Evolutionary conservation across 331 rosid species (phyloP).

Genomic region (Rosa hybrid): DNA sequence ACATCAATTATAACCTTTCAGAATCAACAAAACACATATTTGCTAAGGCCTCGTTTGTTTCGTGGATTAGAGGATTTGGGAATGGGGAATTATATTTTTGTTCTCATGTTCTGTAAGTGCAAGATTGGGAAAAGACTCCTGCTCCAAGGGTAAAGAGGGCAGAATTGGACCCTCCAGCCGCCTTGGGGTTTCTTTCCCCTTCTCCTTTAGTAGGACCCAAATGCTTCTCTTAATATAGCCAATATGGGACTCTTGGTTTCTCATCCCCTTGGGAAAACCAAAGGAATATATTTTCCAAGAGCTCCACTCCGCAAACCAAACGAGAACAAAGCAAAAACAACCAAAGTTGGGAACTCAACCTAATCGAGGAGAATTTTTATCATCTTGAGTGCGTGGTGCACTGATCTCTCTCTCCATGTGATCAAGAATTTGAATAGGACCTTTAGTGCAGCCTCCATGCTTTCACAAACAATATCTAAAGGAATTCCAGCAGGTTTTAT

Average conservation of each 20-base stretch:
- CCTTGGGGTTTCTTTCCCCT: background rate
- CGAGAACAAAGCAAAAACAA: slow-evolving; percentile 5
- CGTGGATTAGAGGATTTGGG: background rate
- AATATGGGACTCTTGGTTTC: background rate
- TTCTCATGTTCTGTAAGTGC: background rate
- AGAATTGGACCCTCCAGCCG: background rate
- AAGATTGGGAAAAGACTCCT: background rate
- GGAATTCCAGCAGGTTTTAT: slow-evolving; percentile 99
- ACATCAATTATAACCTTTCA: slow-evolving; percentile 32
- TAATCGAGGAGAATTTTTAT: slow-evolving; percentile 63
- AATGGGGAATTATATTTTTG: background rate
- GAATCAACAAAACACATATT: slow-evolving; percentile 5
- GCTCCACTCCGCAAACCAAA: background rate
- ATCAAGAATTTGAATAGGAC: slow-evolving; percentile 85
- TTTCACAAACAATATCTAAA: slow-evolving; percentile 81
- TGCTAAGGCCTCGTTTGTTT: background rate
- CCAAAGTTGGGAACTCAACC: slow-evolving; percentile 42
- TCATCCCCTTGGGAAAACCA: background rate
- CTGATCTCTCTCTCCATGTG: slow-evolving; percentile 80
- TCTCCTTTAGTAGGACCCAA: background rate
- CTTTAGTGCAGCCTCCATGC: slow-evolving; percentile 85
- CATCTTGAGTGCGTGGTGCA: slow-evolving; percentile 55
- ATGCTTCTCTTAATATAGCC: background rate
- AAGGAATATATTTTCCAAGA: background rate
- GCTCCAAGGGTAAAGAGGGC: background rate